These are phyloP conservation scores for Physaria fendleri DNA, from an alignment of 345 rosid species.

Conservation along the genomic window DNA sequence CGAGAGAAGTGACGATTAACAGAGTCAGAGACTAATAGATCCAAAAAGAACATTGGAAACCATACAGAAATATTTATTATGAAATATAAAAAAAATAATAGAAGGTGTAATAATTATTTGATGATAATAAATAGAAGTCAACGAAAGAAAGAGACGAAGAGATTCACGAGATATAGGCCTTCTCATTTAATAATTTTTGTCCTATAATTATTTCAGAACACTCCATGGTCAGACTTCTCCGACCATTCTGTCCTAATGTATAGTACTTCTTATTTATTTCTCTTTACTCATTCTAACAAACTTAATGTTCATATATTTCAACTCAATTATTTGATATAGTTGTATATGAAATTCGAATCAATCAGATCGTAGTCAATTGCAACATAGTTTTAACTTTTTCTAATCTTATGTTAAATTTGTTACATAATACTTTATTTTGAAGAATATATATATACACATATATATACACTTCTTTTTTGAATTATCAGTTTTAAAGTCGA, in stretches of 20 bases:
- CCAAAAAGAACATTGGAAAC: slow-evolving; percentile 13
- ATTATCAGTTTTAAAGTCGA: too few relatives aligned
- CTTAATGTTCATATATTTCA: too few relatives aligned
- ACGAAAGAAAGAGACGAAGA: slow-evolving; percentile 28
- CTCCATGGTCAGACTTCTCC: slow-evolving; percentile 27
- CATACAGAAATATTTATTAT: not conserved
- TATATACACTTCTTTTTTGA: too few relatives aligned
- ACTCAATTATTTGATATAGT: too few relatives aligned
- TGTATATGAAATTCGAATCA: too few relatives aligned
- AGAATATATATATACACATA: too few relatives aligned
- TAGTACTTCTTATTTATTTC: not conserved
- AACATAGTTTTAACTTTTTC: too few relatives aligned
- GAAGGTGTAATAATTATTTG: not conserved
- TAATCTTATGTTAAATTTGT: too few relatives aligned
- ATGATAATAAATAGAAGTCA: slow-evolving; percentile 26
- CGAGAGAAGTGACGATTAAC: slow-evolving; percentile 24
- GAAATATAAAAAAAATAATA: not conserved
- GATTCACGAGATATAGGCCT: slow-evolving; percentile 31
- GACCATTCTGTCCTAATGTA: slow-evolving; percentile 22
- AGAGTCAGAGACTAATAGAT: slow-evolving; percentile 30
- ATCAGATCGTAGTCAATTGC: too few relatives aligned
- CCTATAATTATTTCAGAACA: slow-evolving; percentile 18
- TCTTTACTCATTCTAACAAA: not conserved
- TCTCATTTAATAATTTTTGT: slow-evolving; percentile 19
- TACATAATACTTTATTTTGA: too few relatives aligned